Evolutionary conservation across 345 rosid species (phyloP), one percentile per base, ranked within the genome.

Genomic region (Pseudoturritis turrita): DNA sequence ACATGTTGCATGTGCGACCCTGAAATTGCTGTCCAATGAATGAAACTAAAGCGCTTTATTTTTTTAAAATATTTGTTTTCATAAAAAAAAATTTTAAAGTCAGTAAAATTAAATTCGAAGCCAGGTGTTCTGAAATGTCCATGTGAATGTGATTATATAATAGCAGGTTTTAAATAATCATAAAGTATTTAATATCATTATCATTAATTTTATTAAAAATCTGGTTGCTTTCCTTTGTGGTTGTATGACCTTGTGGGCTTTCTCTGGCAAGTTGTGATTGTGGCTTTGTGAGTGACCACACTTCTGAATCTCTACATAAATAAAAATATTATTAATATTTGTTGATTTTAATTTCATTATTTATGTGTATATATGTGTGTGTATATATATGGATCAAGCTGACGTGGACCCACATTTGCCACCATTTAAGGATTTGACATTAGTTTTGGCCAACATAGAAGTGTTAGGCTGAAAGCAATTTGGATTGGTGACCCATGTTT

Each of bases 1-100:
- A 75, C 79, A 75, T 75, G 79, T 35, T 62, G 74, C 79, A 75
- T 75, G 79, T 75, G 79, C 74, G 0, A 2, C 70, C 78, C 79
- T 75, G 79, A 68, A 68, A 53, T 62, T 75, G 74, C 74, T 75
- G 79, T 75, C 64, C 59, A 75, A 51, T 68, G 45, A 59, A 74
- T 50, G 15, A 29, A 10, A 21, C 26, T 39, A 37, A 65, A 65
- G 5, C 66, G 6, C 52, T 56, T 25, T 55, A 10, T 28, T 54
- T 53, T 29, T 35, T 44, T 3, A 31, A n/a, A n/a, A 62, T 62
- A n/a, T 23, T 6, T 64, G 43, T 45, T 33, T 49, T 46, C 43
- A 57, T 57, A 18, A 7, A 60, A 28, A 13, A 14, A 18, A 15
- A 59, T 8, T 31, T 33, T 9, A 21, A 43, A 67, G 45, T 40